Evolutionary conservation across 2,329 filamentous ascomycete species (phyloP), one percentile per base, ranked within the genome.

Genomic region (Teratosphaeria epicoccoides): DNA sequence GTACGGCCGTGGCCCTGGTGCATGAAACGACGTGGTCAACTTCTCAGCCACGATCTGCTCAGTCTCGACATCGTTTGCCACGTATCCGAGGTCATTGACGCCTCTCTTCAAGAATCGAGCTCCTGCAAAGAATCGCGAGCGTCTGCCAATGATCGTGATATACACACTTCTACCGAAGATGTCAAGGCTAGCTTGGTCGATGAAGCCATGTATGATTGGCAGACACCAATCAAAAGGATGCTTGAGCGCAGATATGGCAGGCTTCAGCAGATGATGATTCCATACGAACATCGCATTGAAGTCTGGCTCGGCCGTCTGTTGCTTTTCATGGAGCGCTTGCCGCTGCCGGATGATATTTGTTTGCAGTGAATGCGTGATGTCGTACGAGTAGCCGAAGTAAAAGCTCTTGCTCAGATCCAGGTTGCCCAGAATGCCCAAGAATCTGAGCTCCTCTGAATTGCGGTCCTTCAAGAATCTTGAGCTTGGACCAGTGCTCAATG

Each of bases 311-410:
- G 78, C 75, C 24, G 80, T 77, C 1, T 79, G 73, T 11, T 76
- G 70, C 1, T 86, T 87, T 54, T 82, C 75, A 25, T 81, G 77
- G 47, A 95, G 70, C 2, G 84, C 82, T 47, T 80, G 76, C 37
- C 93, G 80, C 68, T 96, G 89, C 26, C 82, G 79, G 20, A 83
- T 84, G 55, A 98, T 89, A 63, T 98, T 98, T 63, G 91, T 83
- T 67, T 98, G 93, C 46, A 98, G 73, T 1, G 89, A 95, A 50
- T 84, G 81, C 0, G 93, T 98, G 59, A 97, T 86, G 66, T 98
- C 88, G 71, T 98, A 98, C 0, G 91, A 94, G 67, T 96, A 96
- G 72, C 91, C 96, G 73, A 96, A 98, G 70, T 98, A 98, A 68
- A 98, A 98, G 0, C 87, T 94, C 52, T 86, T 80, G 0, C 86